Evolutionary conservation across 176 grass and related monocot genomes (phyloP).

Genomic region (Phyllostachys edulis): DNA sequence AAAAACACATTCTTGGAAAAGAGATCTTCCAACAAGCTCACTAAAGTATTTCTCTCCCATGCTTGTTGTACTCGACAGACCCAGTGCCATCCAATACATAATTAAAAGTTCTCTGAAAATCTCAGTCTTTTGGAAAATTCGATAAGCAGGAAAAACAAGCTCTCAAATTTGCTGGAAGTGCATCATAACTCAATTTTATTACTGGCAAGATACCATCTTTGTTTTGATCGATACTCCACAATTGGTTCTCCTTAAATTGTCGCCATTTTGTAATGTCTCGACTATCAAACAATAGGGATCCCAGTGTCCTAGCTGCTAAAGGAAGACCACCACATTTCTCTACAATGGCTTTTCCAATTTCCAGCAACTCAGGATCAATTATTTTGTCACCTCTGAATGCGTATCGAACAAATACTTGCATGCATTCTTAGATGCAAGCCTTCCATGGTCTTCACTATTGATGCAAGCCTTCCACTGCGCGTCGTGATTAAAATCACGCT

Average conservation of each 20-base stretch:
- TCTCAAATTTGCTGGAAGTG: neutral
- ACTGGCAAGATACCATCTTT: neutral
- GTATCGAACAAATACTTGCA: neutral
- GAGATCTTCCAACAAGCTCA: conserved; percentile 6
- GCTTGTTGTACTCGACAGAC: neutral
- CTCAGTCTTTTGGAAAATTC: neutral
- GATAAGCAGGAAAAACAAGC: neutral
- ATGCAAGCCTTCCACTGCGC: neutral
- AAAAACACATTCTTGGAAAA: neutral
- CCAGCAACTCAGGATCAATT: neutral
- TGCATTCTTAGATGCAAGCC: conserved; percentile 2
- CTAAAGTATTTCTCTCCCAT: neutral
- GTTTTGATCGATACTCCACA: neutral
- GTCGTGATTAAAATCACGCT: conserved; percentile 9
- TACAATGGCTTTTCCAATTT: neutral
- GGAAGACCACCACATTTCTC: neutral
- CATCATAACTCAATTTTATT: conserved; percentile 28
- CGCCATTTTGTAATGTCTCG: neutral
- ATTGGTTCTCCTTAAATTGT: neutral
- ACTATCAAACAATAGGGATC: neutral
- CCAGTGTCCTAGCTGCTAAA: neutral
- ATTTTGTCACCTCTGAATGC: neutral
- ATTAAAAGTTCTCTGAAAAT: neutral
- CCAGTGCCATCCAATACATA: conserved; percentile 1
- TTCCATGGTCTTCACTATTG: neutral